Percentiles rank a stretch among this genome's conserved stretches.
Conservation (phyloP, 2,329 filamentous ascomycete species). For the Botryotinia convoluta region DNA sequence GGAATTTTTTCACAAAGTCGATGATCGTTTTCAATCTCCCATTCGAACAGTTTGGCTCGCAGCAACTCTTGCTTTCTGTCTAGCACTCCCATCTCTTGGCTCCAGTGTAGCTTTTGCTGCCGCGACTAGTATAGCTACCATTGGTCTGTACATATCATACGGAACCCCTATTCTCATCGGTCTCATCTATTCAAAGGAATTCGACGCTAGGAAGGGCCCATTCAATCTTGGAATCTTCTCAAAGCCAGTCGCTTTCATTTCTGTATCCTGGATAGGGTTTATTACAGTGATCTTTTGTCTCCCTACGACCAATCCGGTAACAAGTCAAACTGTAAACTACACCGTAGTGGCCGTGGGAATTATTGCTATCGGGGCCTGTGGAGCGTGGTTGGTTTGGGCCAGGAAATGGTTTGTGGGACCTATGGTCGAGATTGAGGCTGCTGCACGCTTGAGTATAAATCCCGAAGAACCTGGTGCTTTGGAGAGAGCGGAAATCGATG, state of each 20-base stretch:
- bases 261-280: conserved; percentile 51
- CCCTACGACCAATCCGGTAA: conserved; percentile 54
- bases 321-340: conserved; percentile 57
- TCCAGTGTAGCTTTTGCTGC: conserved; percentile 55
- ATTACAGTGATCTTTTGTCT: conserved; percentile 58
- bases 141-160: conserved; percentile 58
- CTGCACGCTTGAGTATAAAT: conserved; percentile 49
- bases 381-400: conserved; percentile 52
- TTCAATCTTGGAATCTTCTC: conserved; percentile 51
- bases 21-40: conserved; percentile 49
- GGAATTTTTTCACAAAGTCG: conserved; percentile 53
- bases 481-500: conserved; percentile 29
- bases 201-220: conserved; percentile 51
- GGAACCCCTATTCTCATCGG: conserved; percentile 56
- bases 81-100: conserved; percentile 55
- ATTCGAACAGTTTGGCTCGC: conserved; percentile 56
- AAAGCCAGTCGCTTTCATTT: conserved; percentile 47
- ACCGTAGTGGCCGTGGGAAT: conserved; percentile 59
- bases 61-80: conserved; percentile 51
- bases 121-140: conserved; percentile 57
- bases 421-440: conserved; percentile 50
- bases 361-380: conserved; percentile 47
- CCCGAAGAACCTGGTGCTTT: conserved; percentile 35
- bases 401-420: conserved; percentile 56
- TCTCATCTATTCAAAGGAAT: conserved; percentile 50